phyloP scores from a whole-genome alignment of 495 filamentous ascomycete species.

The Hypomontagnella submonticulosa region DNA sequence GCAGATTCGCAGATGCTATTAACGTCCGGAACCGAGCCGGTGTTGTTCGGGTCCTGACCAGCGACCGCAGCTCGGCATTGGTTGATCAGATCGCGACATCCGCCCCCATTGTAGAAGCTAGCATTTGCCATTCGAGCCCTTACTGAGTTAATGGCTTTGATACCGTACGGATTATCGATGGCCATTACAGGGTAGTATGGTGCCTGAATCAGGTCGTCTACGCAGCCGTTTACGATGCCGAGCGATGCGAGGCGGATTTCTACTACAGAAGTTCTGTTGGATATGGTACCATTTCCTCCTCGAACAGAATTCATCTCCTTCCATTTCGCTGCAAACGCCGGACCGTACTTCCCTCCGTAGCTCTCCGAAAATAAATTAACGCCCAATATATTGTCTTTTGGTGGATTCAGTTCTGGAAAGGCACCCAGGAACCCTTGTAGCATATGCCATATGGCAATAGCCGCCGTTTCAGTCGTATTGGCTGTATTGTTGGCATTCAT shows the following conservation, averaged over 20 bases:
- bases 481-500: conserved; percentile 62
- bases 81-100: conserved; percentile 64
- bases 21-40: conserved; percentile 57
- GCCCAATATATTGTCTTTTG: conserved; percentile 52
- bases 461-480: conserved; percentile 74
- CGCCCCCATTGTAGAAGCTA: conserved; percentile 58
- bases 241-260: conserved; percentile 67
- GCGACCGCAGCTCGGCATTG: conserved; percentile 59
- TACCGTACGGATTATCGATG: conserved; percentile 79
- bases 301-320: conserved; percentile 69
- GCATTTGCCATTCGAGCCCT: conserved; percentile 51
- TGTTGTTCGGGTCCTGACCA: conserved; percentile 57
- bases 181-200: conserved; percentile 75
- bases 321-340: conserved; percentile 71
- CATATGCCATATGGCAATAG: conserved; percentile 74
- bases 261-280: conserved; percentile 58
- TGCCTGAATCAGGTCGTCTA: conserved; percentile 76
- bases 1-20: conserved; percentile 60
- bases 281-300: conserved; percentile 56
- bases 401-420: conserved; percentile 74
- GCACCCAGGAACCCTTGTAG: conserved; percentile 71
- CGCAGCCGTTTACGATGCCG: conserved; percentile 77
- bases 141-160: conserved; percentile 66
- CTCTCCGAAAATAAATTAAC: conserved; percentile 74
- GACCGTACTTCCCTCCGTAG: conserved; percentile 72